Evolutionary conservation across 306 rosid genomes (phyloP), one percentile per base, ranked within the genome.

Genomic region (Lupinus albus): DNA sequence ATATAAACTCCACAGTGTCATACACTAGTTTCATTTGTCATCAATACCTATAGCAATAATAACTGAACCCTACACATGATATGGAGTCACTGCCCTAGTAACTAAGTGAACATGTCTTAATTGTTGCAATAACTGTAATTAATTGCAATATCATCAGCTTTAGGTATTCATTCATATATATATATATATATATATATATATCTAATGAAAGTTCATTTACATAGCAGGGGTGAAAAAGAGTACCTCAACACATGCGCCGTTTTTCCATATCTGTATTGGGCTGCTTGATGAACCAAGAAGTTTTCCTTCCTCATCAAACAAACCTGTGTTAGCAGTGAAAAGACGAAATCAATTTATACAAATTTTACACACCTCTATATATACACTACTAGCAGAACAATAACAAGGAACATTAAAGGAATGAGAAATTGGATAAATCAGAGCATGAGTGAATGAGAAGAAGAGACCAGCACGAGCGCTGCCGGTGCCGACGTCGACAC

Each of bases 241-340:
- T 80, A 93, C 98, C 98, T 93, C 97, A 35, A 89, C 83, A 49
- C 59, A 81, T 48, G 80, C 76, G 41, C 84, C 96, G 1, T 88
- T 91, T 71, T 89, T 93, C 98, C 98, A 93, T 75, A 93, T 93
- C 81, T 93, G 98, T 56, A 93, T 89, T 3, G 93, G 83, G 76
- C 97, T 89, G 82, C 97, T 89, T 52, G 86, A 88, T 3, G 84
- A 89, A 65, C 98, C 96, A 35, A 93, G 87, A 84, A 93, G 98
- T 88, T 89, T 88, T 64, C 98, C 97, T 44, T 75, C 35, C 76
- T 86, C 88, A 21, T 88, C 94, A 78, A 93, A 93, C 67, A 93
- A 59, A 45, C 98, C 97, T 93, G 80, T 53, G 79, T 55, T 21
- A 18, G 25, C 47, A 65, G 32, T 20, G 47, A 30, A 67, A 57